Conservation (phyloP, 768 basidiomycete genomes). For the Panus rudis region DNA sequence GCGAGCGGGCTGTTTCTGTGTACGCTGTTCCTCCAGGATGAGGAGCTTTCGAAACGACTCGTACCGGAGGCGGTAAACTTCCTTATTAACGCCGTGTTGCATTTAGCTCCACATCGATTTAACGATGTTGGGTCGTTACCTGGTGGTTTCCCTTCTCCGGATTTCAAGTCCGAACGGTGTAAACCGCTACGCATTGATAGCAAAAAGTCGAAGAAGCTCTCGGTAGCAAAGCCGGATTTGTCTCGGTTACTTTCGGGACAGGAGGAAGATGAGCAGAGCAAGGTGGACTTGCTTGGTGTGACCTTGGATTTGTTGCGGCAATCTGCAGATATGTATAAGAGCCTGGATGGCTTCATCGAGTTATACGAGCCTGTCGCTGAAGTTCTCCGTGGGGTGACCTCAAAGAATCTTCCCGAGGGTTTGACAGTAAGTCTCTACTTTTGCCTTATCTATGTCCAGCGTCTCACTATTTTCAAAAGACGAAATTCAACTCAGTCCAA, state of each 20-base stretch:
- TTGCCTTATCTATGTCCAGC: neutral
- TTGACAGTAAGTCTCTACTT: constrained; percentile 24
- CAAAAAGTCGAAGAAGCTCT: constrained; percentile 34
- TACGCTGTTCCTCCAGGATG: constrained; percentile 80
- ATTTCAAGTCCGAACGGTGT: constrained; percentile 50
- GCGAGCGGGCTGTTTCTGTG: constrained; percentile 86
- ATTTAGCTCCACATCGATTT: constrained; percentile 64
- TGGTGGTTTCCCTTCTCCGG: constrained; percentile 65
- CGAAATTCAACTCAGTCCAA: constrained; percentile 34
- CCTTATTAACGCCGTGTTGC: constrained; percentile 58
- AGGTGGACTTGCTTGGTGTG: constrained; percentile 63
- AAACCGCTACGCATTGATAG: constrained; percentile 31
- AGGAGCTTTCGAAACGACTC: constrained; percentile 74
- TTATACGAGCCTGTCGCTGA: constrained; percentile 62
- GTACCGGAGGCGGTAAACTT: constrained; percentile 90
- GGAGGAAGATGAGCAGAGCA: constrained; percentile 50
- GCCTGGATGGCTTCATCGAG: constrained; percentile 79
- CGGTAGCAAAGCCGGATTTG: constrained; percentile 41
- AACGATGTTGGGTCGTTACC: constrained; percentile 43
- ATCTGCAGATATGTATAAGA: constrained; percentile 72
- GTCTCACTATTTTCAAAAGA: constrained; percentile 29
- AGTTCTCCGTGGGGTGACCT: constrained; percentile 49
- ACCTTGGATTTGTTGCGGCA: constrained; percentile 56
- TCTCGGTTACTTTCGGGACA: constrained; percentile 30
- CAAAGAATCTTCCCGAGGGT: constrained; percentile 36